Conservation (phyloP, 106 monocot species). For the Phalaenopsis equestris region DNA sequence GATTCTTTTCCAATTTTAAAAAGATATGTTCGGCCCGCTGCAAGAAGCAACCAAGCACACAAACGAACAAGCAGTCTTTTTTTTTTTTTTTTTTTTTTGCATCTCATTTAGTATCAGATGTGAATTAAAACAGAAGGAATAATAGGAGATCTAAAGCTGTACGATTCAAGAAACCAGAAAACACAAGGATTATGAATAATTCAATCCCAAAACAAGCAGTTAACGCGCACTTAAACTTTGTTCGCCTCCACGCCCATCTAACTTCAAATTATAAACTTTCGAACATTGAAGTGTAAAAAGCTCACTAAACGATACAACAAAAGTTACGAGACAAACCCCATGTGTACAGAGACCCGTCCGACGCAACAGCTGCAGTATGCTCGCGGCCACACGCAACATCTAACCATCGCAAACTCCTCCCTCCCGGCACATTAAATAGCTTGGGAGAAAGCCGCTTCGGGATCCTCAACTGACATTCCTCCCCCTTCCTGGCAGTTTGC, state of each 20-base stretch:
- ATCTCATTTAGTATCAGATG: no score
- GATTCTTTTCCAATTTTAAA: no score
- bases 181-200: no score
- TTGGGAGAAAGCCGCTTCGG: constrained; percentile 55
- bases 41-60: no score
- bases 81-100: no score
- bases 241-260: background rate
- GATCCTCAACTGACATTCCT: constrained; percentile 56
- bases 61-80: no score
- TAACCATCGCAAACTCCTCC: constrained; percentile 53
- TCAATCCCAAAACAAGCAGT: no score
- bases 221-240: no score
- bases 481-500: constrained; percentile 70
- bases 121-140: no score
- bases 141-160: no score
- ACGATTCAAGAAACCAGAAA: no score
- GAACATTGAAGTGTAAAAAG: background rate
- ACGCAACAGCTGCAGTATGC: constrained; percentile 84
- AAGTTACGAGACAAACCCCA: constrained; percentile 55
- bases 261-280: background rate
- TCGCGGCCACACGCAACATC: constrained; percentile 90
- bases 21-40: no score
- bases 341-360: constrained; percentile 79
- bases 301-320: background rate
- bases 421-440: constrained; percentile 30